These are phyloP conservation scores for Hypholoma fasciculare DNA, from an alignment of 768 basidiomycete genomes.

Conservation along the genomic window DNA sequence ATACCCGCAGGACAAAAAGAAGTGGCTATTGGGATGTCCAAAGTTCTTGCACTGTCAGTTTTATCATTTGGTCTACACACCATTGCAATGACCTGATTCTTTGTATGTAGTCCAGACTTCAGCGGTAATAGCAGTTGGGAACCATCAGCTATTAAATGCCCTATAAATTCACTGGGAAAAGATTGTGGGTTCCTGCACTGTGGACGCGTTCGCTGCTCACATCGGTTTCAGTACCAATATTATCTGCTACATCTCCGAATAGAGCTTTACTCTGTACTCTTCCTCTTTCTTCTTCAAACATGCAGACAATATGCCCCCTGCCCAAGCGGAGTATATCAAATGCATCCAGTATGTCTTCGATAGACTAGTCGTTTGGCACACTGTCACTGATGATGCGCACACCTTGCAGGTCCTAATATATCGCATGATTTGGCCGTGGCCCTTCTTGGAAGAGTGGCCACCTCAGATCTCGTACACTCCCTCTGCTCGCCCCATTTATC, in stretches of 20 bases:
- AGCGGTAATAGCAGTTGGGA: constrained; percentile 53
- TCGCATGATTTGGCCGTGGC: constrained; percentile 36
- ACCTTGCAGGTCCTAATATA: constrained; percentile 12
- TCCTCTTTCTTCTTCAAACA: constrained; percentile 42
- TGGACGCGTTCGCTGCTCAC: constrained; percentile 2
- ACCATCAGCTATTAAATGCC: constrained; percentile 42
- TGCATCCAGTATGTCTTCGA: constrained; percentile 12
- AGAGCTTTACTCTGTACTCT: constrained; percentile 52
- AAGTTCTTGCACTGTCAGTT: constrained; percentile 55
- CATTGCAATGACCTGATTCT: background rate
- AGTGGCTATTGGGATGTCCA: constrained; percentile 45
- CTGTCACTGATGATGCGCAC: background rate
- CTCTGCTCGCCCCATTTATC: constrained; percentile 45
- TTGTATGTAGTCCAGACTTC: constrained; percentile 48
- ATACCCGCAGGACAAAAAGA: constrained; percentile 34
- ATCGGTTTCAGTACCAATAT: constrained; percentile 52
- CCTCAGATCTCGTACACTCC: constrained; percentile 60
- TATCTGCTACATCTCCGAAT: constrained; percentile 59
- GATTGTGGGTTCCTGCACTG: constrained; percentile 42
- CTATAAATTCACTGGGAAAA: constrained; percentile 41
- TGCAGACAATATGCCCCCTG: constrained; percentile 42
- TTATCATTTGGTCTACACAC: background rate
- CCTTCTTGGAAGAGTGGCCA: constrained; percentile 50
- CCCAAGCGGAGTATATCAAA: constrained; percentile 32
- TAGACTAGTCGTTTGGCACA: background rate